Evolutionary conservation across 805 yeast species (phyloP).

Genomic region (Wickerhamomyces pijperi): DNA sequence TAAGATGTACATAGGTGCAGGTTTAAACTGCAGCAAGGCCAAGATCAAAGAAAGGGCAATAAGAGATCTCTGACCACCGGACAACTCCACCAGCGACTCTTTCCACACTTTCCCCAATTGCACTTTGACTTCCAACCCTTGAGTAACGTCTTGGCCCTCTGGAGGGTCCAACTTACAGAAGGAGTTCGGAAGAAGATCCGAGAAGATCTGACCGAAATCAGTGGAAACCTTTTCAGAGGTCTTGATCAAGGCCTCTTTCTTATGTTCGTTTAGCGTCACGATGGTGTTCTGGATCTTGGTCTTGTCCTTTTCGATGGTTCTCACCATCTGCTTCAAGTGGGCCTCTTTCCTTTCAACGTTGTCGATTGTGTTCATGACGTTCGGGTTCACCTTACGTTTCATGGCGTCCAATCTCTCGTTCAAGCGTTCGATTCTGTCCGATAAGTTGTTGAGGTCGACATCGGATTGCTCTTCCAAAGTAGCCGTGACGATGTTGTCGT

Average conservation of each 20-base stretch:
- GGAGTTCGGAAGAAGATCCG: constrained; percentile 80
- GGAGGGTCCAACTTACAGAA: constrained; percentile 81
- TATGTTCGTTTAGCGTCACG: constrained; percentile 71
- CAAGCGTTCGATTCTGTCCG: constrained; percentile 43
- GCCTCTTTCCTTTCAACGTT: constrained; percentile 82
- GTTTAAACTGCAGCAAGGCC: constrained; percentile 88
- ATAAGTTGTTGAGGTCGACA: constrained; percentile 51
- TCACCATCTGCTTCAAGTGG: constrained; percentile 67
- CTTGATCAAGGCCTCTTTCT: constrained; percentile 66
- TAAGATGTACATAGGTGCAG: constrained; percentile 96
- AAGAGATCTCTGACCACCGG: constrained; percentile 95
- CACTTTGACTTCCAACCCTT: constrained; percentile 86
- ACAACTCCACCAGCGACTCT: constrained; percentile 84
- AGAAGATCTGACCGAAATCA: constrained; percentile 86
- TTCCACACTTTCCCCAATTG: constrained; percentile 91
- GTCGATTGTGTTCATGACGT: constrained; percentile 86
- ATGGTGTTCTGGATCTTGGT: constrained; percentile 83
- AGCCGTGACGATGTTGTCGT: constrained; percentile 42
- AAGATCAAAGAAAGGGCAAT: constrained; percentile 86
- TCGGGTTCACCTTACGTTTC: constrained; percentile 73
- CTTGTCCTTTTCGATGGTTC: constrained; percentile 82
- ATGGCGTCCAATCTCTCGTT: constrained; percentile 51
- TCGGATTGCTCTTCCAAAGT: constrained; percentile 53
- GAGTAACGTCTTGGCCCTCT: constrained; percentile 71
- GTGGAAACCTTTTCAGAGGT: constrained; percentile 81